These are phyloP conservation scores for Cucurbita pepo DNA, from an alignment of 306 rosid species.

Conservation along the genomic window DNA sequence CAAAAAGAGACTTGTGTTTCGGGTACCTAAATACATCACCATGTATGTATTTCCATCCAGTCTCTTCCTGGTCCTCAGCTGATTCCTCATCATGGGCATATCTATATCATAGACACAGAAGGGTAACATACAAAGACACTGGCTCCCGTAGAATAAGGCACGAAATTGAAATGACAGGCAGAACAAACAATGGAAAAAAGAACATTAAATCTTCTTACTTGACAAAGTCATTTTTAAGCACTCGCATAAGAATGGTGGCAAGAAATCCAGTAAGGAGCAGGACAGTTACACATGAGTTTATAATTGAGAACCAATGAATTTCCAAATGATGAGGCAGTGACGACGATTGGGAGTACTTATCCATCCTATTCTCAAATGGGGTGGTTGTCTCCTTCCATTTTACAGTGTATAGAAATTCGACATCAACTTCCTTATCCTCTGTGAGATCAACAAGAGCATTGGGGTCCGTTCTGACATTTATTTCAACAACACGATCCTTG, in stretches of 20 bases:
- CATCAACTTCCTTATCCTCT: slow-evolving; percentile 46
- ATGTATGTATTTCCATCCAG: slow-evolving; percentile 47
- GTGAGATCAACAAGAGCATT: slow-evolving; percentile 53
- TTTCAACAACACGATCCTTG: slow-evolving; percentile 73
- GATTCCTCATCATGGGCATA: slow-evolving; percentile 43
- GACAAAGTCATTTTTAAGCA: slow-evolving; percentile 84
- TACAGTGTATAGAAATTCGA: slow-evolving; percentile 49
- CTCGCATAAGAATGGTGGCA: slow-evolving; percentile 69
- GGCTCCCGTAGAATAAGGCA: background rate
- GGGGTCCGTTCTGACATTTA: slow-evolving; percentile 42
- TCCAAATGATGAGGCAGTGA: slow-evolving; percentile 75
- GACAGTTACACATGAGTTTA: slow-evolving; percentile 74
- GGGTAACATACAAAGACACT: background rate
- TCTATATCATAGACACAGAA: slow-evolving; percentile 11
- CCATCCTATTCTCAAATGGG: slow-evolving; percentile 81
- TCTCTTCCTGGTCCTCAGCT: slow-evolving; percentile 39
- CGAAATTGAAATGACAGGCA: background rate
- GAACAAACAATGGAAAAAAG: background rate
- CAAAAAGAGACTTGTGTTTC: slow-evolving; percentile 22
- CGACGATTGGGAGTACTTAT: slow-evolving; percentile 52
- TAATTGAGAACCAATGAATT: slow-evolving; percentile 86
- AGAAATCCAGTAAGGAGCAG: slow-evolving; percentile 79
- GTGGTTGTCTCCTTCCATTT: slow-evolving; percentile 68
- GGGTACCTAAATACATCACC: slow-evolving; percentile 43
- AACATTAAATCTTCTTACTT: slow-evolving; percentile 35